Evolutionary conservation across 352 stramenopile genomes (phyloP), one percentile per base, ranked within the genome.

Genomic region (Pythium aphanidermatum): DNA sequence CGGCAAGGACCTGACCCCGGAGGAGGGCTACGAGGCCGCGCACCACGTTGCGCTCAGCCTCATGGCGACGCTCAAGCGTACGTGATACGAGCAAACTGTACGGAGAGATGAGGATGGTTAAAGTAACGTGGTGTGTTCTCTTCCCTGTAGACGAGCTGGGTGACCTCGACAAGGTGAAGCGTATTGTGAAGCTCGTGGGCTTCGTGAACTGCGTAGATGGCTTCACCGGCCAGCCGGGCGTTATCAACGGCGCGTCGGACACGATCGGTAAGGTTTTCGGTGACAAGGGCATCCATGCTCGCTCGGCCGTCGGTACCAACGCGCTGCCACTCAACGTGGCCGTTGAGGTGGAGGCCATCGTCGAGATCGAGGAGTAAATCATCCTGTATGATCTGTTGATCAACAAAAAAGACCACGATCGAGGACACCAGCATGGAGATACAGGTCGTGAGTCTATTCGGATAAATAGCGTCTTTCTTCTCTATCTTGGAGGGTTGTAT

Each of bases 291-390:
- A 69, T 88, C 31, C 87, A 96, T 60, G 85, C 94, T 19, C 78
- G 96, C 51, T 98, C 87, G 58, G 96, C 96, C 26, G 95, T 99
- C 38, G 95, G 96, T 48, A 98, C 94, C 12, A 98, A 96, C 64
- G 92, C 93, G 13, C 68, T 99, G 41, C 95, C 96, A 32, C 70
- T 99, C 29, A 97, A 97, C 57, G 90, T 98, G 35, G 83, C 91
- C 31, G 95, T 98, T 5, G 95, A 99, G 77, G 86, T 99, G 26
- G 96, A 99, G 70, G 86, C 91, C 47, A 87, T 99, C 51, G 81
- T 98, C 14, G 91, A 98, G 73, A 65, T 98, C 32, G 80, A 97
- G 44, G 69, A 95, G 38, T 84, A 76, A 48, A 16, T 17, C n/a
- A n/a, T n/a, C n/a, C n/a, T n/a, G n/a, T n/a, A n/a, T n/a, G n/a